Conservation (phyloP, 192 early-diverging fungal genomes). For the Glomus cerebriforme region DNA sequence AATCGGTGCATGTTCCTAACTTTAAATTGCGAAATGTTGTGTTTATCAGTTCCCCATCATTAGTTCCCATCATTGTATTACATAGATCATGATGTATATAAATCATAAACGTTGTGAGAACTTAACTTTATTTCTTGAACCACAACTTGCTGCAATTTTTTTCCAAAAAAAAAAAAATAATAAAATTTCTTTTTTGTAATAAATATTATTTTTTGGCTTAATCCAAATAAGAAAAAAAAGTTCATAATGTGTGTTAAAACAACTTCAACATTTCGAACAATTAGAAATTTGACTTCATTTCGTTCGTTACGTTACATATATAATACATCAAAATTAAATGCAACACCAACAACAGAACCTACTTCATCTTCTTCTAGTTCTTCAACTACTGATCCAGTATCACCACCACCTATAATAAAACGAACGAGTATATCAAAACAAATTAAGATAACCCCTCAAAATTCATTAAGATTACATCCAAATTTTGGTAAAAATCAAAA, state of each 20-base stretch:
- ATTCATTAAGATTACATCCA: constrained; percentile 38
- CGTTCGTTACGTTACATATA: background rate
- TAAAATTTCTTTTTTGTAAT: no score
- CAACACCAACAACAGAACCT: background rate
- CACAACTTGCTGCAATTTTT: no score
- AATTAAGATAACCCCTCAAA: constrained; percentile 17
- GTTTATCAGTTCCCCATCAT: no score
- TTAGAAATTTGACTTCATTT: background rate
- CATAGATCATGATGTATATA: no score
- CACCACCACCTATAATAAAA: background rate
- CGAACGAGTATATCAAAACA: constrained; percentile 33
- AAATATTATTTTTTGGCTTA: no score
- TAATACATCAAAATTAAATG: background rate
- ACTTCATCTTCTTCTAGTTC: background rate
- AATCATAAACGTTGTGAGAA: no score
- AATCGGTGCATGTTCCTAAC: no score
- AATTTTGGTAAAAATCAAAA: constrained; percentile 64
- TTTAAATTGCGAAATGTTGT: no score
- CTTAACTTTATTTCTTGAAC: no score
- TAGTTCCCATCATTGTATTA: no score
- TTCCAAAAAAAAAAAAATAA: no score
- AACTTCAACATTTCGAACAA: background rate
- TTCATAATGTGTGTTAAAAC: background rate
- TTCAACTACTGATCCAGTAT: background rate
- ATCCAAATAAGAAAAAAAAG: no score